Conservation (phyloP, 768 basidiomycete genomes). For the Trametes cingulata region DNA sequence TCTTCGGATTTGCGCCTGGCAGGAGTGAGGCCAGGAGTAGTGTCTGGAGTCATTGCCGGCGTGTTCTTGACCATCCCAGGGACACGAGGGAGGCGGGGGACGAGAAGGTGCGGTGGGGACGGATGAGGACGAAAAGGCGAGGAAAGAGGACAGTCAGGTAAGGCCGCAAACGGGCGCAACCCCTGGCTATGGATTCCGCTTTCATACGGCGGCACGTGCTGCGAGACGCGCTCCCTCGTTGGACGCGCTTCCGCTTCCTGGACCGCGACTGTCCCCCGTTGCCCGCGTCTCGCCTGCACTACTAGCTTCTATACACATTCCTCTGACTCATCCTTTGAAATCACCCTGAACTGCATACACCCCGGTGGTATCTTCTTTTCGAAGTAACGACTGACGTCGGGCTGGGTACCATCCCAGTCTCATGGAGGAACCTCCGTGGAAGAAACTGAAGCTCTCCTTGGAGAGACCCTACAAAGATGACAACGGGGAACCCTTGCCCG, state of each 20-base stretch:
- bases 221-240: slow-evolving; percentile 1
- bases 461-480: slow-evolving; percentile 85
- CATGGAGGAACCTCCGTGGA: slow-evolving; percentile 47
- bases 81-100: background rate
- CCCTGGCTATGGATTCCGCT: background rate
- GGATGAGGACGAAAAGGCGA: background rate
- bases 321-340: background rate
- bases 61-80: slow-evolving; percentile 22
- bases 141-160: background rate
- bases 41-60: slow-evolving; percentile 16
- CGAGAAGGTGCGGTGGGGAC: background rate
- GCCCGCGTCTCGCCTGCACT: background rate
- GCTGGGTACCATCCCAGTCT: background rate
- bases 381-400: background rate
- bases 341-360: too few relatives aligned
- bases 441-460: slow-evolving; percentile 63
- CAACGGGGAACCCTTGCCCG: slow-evolving; percentile 58
- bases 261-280: background rate
- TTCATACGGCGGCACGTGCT: slow-evolving; percentile 9
- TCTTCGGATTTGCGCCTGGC: slow-evolving; percentile 71
- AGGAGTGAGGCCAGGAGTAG: slow-evolving; percentile 34
- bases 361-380: background rate
- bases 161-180: too few relatives aligned
- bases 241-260: slow-evolving; percentile 4
- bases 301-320: background rate